phyloP scores from a whole-genome alignment of 1,284 basidiomycete species.

The Papiliotrema laurentii region DNA sequence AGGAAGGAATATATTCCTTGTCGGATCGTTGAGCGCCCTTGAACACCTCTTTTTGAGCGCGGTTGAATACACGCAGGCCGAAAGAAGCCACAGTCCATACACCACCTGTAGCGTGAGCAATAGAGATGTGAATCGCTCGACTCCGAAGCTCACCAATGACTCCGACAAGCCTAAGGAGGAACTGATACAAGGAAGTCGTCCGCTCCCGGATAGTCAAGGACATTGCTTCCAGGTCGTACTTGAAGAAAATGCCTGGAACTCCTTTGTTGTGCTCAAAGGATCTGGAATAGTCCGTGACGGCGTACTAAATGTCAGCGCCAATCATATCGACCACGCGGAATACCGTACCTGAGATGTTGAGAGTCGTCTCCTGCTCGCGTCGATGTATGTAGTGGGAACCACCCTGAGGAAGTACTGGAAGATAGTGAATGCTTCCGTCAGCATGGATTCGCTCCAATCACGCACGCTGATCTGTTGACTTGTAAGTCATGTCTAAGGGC shows the following conservation, averaged over 20 bases:
- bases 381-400: constrained; percentile 89
- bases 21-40: constrained; percentile 32
- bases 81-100: constrained; percentile 50
- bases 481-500: constrained; percentile 86
- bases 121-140: background rate
- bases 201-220: constrained; percentile 78
- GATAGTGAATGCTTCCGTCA: constrained; percentile 70
- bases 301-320: constrained; percentile 62
- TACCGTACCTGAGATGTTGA: constrained; percentile 59
- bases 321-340: background rate
- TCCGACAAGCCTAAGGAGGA: constrained; percentile 66
- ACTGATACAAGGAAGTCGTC: constrained; percentile 72
- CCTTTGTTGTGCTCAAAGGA: constrained; percentile 69
- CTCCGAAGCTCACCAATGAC: constrained; percentile 31
- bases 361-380: constrained; percentile 56
- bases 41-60: constrained; percentile 43
- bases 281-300: constrained; percentile 87
- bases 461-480: constrained; percentile 73
- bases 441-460: constrained; percentile 16
- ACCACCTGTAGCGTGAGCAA: constrained; percentile 28
- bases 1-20: constrained; percentile 17
- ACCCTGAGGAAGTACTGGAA: constrained; percentile 95
- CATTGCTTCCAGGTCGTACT: constrained; percentile 92
- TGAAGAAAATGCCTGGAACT: constrained; percentile 93
- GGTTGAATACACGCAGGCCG: constrained; percentile 43